Evolutionary conservation across 2,329 filamentous ascomycete species (phyloP).

Genomic region (Botrytis pseudocinerea): DNA sequence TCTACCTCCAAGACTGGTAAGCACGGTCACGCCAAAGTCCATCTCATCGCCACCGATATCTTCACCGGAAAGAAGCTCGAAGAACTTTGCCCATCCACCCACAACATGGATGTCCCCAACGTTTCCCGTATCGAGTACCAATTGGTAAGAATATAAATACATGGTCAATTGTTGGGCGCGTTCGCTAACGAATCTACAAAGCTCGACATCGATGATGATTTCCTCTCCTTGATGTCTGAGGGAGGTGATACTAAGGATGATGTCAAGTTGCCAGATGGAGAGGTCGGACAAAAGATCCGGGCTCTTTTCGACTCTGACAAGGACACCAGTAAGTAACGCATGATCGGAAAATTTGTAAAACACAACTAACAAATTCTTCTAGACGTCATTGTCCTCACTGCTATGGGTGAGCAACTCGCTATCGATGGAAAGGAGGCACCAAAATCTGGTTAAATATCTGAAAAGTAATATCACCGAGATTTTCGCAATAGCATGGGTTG

Average conservation of each 20-base stretch:
- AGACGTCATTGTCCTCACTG: slow-evolving; percentile 90
- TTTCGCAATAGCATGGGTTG: slow-evolving; percentile 36
- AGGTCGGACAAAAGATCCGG: slow-evolving; percentile 82
- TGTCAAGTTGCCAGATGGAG: slow-evolving; percentile 87
- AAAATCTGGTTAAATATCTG: slow-evolving; percentile 38
- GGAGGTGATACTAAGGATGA: slow-evolving; percentile 90
- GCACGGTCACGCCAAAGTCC: slow-evolving; percentile 99
- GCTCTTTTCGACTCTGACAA: slow-evolving; percentile 86
- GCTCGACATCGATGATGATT: slow-evolving; percentile 94
- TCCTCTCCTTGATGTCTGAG: slow-evolving; percentile 90
- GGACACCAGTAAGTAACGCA: slow-evolving; percentile 78
- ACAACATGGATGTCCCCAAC: slow-evolving; percentile 97
- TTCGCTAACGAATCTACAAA: slow-evolving; percentile 43
- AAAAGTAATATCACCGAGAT: slow-evolving; percentile 22
- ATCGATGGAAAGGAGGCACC: slow-evolving; percentile 95
- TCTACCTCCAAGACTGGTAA: slow-evolving; percentile 99
- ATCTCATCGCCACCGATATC: slow-evolving; percentile 96
- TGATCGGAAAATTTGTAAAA: neutral
- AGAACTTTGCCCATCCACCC: slow-evolving; percentile 97
- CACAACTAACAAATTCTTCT: slow-evolving; percentile 21
- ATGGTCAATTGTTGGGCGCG: neutral
- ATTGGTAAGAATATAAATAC: slow-evolving; percentile 71
- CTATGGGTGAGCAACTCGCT: slow-evolving; percentile 93
- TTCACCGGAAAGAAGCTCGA: slow-evolving; percentile 99
- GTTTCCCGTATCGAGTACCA: slow-evolving; percentile 89